Evolutionary conservation across 1,139 yeast species (phyloP).

Genomic region (Candida frijolesensis): DNA sequence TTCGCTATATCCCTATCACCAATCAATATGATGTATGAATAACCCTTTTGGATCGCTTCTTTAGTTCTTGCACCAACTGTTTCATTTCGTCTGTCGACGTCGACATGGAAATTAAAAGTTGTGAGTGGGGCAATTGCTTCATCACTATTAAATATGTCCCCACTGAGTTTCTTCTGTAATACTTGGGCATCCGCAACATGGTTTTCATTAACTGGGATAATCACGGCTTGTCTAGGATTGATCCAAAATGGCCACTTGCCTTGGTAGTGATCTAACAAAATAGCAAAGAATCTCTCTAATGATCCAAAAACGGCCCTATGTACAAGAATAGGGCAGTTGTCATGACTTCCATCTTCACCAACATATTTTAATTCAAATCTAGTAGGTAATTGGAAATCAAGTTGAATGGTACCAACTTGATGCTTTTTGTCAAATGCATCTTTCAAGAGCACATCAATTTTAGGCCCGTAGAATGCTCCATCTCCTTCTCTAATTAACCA

Average conservation of each 20-base stretch:
- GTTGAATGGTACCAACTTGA: conserved; percentile 94
- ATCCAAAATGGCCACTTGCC: conserved; percentile 99
- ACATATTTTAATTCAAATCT: conserved; percentile 77
- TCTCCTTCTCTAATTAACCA: conserved; percentile 89
- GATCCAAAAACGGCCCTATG: conserved; percentile 97
- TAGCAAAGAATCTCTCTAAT: conserved; percentile 87
- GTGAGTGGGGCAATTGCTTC: conserved; percentile 51
- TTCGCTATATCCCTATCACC: conserved; percentile 82
- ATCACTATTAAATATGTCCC: conserved; percentile 39
- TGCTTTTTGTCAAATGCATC: conserved; percentile 85
- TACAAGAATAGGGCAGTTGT: conserved; percentile 79
- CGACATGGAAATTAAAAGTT: conserved; percentile 69
- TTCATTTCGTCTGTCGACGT: conserved; percentile 72
- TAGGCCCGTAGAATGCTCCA: conserved; percentile 98
- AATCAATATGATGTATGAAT: conserved; percentile 75
- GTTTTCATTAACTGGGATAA: conserved; percentile 73
- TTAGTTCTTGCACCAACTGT: conserved; percentile 81
- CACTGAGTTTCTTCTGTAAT: conserved; percentile 51
- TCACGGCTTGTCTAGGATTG: conserved; percentile 88
- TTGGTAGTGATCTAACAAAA: conserved; percentile 83
- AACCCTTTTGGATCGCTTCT: conserved; percentile 76
- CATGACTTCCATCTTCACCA: conserved; percentile 48
- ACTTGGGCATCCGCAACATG: conserved; percentile 58
- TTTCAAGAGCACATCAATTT: conserved; percentile 81
- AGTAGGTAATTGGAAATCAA: conserved; percentile 91